phyloP scores from a whole-genome alignment of 2,329 filamentous ascomycete species.

The Aspergillus sclerotialis region DNA sequence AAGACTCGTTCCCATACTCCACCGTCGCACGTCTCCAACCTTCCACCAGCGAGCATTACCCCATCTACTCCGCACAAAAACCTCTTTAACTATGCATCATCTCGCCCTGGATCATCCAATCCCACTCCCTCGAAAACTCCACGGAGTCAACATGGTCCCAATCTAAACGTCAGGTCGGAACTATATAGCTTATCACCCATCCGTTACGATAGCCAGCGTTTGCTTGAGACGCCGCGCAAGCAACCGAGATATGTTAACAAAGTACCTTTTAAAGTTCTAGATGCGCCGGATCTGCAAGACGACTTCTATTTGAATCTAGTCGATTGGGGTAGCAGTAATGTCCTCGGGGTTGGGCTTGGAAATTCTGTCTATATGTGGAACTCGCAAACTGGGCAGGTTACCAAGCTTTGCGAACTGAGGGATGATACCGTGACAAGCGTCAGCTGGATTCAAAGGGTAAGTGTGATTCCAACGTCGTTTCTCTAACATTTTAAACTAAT shows the following conservation, averaged over 20 bases:
- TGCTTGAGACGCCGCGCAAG: slow-evolving; percentile 83
- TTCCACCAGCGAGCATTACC: slow-evolving; percentile 68
- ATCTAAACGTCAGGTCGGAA: slow-evolving; percentile 82
- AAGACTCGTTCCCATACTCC: slow-evolving; percentile 74
- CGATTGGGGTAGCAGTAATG: slow-evolving; percentile 94
- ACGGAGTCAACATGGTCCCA: slow-evolving; percentile 77
- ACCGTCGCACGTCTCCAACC: slow-evolving; percentile 58
- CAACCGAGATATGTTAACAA: slow-evolving; percentile 88
- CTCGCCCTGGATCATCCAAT: slow-evolving; percentile 67
- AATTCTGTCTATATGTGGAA: slow-evolving; percentile 99
- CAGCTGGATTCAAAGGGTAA: slow-evolving; percentile 86
- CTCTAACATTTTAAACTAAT: slow-evolving; percentile 8
- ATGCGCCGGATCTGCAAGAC: slow-evolving; percentile 91
- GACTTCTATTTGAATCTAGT: slow-evolving; percentile 98
- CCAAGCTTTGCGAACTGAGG: slow-evolving; percentile 84
- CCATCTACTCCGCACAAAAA: slow-evolving; percentile 97
- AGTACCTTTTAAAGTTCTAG: slow-evolving; percentile 94
- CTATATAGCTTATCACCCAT: slow-evolving; percentile 95
- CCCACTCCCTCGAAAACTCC: slow-evolving; percentile 85
- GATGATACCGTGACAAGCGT: slow-evolving; percentile 96
- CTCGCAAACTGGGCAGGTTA: slow-evolving; percentile 80
- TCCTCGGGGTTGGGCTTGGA: slow-evolving; percentile 85
- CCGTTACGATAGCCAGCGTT: slow-evolving; percentile 83
- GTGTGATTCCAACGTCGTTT: too few relatives aligned
- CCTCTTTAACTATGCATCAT: slow-evolving; percentile 84